These are phyloP conservation scores for Hanseniaspora mollemarum DNA, from an alignment of 805 yeast species.

Conservation along the genomic window DNA sequence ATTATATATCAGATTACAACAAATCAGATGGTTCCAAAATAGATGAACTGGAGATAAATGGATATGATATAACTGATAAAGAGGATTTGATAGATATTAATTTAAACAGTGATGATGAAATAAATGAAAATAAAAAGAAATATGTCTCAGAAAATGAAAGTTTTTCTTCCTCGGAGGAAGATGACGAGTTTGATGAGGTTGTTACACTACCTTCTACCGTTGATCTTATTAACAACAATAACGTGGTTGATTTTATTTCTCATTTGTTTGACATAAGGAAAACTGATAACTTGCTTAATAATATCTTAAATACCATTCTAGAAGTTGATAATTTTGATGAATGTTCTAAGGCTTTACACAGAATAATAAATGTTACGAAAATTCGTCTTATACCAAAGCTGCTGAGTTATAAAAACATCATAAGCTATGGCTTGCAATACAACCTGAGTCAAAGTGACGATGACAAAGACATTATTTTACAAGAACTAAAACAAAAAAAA, in stretches of 20 bases:
- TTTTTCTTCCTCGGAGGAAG: neutral
- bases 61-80: conserved; percentile 2
- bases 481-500: conserved; percentile 4
- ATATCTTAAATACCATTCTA: conserved; percentile 28
- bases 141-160: neutral
- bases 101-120: neutral
- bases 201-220: neutral
- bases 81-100: neutral
- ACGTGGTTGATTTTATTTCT: conserved; percentile 25
- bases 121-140: neutral
- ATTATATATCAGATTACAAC: conserved; percentile 3
- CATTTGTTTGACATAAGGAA: conserved; percentile 20
- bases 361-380: conserved; percentile 9
- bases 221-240: conserved; percentile 8
- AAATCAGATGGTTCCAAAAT: neutral
- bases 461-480: conserved; percentile 21
- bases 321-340: conserved; percentile 24
- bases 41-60: neutral
- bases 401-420: neutral
- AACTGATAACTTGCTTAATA: conserved; percentile 31
- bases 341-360: neutral
- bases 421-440: conserved; percentile 23
- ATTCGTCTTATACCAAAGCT: conserved; percentile 11
- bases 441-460: conserved; percentile 24
- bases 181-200: neutral